A percentile compares a stretch with the other conserved stretches of the same genome.
Evolutionary conservation across 2,329 filamentous ascomycete species (phyloP).

Genomic region (Ophiostoma ulmi): DNA sequence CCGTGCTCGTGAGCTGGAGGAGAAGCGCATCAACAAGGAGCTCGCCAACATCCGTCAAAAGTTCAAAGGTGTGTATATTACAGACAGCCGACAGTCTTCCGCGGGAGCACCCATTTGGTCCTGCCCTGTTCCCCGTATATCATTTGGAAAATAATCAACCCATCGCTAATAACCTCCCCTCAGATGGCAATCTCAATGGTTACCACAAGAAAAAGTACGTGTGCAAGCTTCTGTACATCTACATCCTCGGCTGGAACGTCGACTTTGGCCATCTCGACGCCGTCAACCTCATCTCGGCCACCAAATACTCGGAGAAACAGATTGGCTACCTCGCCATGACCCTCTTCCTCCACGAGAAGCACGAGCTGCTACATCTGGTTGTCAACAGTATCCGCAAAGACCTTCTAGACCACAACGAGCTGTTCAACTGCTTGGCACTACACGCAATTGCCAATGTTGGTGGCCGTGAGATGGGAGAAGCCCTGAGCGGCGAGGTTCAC

Average conservation of each 20-base stretch:
- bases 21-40: constrained; percentile 99
- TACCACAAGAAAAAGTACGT: constrained; percentile 99
- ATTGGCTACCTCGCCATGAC: constrained; percentile 98
- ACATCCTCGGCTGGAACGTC: constrained; percentile 98
- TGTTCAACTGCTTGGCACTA: constrained; percentile 93
- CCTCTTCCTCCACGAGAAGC: constrained; percentile 91
- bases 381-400: constrained; percentile 99
- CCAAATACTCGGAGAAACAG: constrained; percentile 98
- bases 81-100: neutral
- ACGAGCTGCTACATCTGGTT: constrained; percentile 90
- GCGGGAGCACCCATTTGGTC: neutral
- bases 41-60: constrained; percentile 98
- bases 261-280: constrained; percentile 98
- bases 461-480: constrained; percentile 94
- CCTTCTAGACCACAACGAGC: constrained; percentile 86
- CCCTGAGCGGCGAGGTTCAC: constrained; percentile 85
- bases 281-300: constrained; percentile 93
- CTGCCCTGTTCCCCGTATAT: neutral
- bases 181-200: constrained; percentile 81
- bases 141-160: neutral
- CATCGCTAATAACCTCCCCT: neutral
- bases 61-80: constrained; percentile 64
- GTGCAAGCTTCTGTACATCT: constrained; percentile 99
- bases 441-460: constrained; percentile 98
- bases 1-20: constrained; percentile 87